Conservation (phyloP, 2,329 filamentous ascomycete species). For the Gremmenia infestans region DNA sequence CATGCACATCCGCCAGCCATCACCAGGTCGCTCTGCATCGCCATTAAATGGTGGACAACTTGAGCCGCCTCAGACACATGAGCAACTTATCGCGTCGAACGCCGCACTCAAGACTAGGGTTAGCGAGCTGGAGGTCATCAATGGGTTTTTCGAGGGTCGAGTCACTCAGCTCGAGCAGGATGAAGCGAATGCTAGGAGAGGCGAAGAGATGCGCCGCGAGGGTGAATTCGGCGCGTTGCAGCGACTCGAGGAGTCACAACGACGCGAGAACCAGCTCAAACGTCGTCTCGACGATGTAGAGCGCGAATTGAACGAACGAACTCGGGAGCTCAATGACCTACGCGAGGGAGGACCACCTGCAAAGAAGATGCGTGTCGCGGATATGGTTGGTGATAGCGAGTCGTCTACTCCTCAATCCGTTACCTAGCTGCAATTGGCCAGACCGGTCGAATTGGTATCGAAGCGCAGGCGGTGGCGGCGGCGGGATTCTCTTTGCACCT, state of each 20-base stretch:
- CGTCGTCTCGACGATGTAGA: constrained; percentile 76
- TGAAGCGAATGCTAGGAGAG: constrained; percentile 61
- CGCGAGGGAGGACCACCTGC: constrained; percentile 42
- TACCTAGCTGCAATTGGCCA: constrained; percentile 15
- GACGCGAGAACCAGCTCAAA: constrained; percentile 77
- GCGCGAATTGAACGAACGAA: constrained; percentile 38
- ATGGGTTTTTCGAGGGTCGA: constrained; percentile 70
- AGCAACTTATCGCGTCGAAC: constrained; percentile 75
- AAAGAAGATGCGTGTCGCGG: constrained; percentile 53
- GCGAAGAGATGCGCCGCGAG: constrained; percentile 52
- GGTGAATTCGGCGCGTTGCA: constrained; percentile 50
- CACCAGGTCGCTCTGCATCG: constrained; percentile 50
- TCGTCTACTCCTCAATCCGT: constrained; percentile 28
- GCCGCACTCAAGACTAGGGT: constrained; percentile 90
- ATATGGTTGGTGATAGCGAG: constrained; percentile 36
- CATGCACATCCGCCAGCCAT: constrained; percentile 50
- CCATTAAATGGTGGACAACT: constrained; percentile 52
- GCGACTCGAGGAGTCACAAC: constrained; percentile 71
- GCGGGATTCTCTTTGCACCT: constrained; percentile 9
- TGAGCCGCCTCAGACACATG: constrained; percentile 71
- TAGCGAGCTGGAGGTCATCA: constrained; percentile 92
- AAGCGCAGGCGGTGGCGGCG: not conserved
- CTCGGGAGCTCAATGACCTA: constrained; percentile 34
- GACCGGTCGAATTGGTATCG: not conserved
- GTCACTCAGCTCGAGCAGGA: constrained; percentile 73